Conservation (phyloP, 345 rosid genomes). For the Raphanus raphanistrum region DNA sequence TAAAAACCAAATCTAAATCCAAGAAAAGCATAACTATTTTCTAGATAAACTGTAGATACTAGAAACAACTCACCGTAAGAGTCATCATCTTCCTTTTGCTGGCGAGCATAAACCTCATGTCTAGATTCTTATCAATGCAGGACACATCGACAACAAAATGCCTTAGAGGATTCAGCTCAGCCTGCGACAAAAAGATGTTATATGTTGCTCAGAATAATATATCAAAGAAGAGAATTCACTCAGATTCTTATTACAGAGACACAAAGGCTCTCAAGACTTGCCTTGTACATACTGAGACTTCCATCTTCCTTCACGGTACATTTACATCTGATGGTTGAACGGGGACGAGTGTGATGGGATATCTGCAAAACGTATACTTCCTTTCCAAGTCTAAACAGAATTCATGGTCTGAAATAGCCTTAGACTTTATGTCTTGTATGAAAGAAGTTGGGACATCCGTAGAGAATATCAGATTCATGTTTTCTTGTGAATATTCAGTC, state of each 20-base stretch:
- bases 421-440: slow-evolving; percentile 33
- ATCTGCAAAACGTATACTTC: slow-evolving; percentile 55
- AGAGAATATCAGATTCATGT: slow-evolving; percentile 33
- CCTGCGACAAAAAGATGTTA: slow-evolving; percentile 29
- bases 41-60: neutral
- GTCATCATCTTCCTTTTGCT: slow-evolving; percentile 45
- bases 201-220: slow-evolving; percentile 29
- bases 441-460: slow-evolving; percentile 46
- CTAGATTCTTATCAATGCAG: slow-evolving; percentile 57
- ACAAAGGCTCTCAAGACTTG: neutral
- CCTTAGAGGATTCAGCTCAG: slow-evolving; percentile 49
- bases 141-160: slow-evolving; percentile 56
- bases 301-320: slow-evolving; percentile 46
- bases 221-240: slow-evolving; percentile 27
- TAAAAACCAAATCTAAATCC: neutral
- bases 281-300: slow-evolving; percentile 51
- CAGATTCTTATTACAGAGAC: neutral
- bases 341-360: slow-evolving; percentile 4
- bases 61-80: slow-evolving; percentile 43
- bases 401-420: slow-evolving; percentile 42
- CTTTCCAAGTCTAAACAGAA: slow-evolving; percentile 39
- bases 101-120: slow-evolving; percentile 60
- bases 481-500: slow-evolving; percentile 32
- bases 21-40: neutral
- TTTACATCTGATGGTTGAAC: slow-evolving; percentile 53